Evolutionary conservation across 1,284 basidiomycete genomes (phyloP).

Genomic region (Rhizoctonia solani): DNA sequence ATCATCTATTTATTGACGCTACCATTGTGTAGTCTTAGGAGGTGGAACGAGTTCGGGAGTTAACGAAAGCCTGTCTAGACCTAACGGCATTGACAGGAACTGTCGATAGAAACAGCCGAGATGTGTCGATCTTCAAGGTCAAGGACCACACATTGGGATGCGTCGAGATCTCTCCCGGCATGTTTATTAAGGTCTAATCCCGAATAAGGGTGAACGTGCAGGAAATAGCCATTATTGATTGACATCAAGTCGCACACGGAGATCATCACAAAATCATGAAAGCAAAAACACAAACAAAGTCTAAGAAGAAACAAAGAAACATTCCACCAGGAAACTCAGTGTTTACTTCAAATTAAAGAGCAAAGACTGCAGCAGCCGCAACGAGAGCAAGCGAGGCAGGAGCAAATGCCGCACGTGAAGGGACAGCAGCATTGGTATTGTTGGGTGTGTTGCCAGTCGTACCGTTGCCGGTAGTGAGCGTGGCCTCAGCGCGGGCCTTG

Average conservation of each 20-base stretch:
- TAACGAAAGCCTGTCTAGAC: too few relatives aligned
- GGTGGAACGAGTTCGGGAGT: too few relatives aligned
- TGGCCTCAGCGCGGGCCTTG: slow-evolving; percentile 44
- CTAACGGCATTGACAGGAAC: too few relatives aligned
- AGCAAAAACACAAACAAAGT: slow-evolving; percentile 4
- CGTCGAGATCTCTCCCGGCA: neutral
- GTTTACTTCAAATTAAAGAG: slow-evolving; percentile 5
- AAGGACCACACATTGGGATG: neutral
- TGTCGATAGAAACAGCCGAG: too few relatives aligned
- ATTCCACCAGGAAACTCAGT: slow-evolving; percentile 23
- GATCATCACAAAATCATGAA: neutral
- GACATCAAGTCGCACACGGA: slow-evolving; percentile 19
- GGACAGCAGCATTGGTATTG: slow-evolving; percentile 39
- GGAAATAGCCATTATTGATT: slow-evolving; percentile 24
- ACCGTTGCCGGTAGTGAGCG: slow-evolving; percentile 43
- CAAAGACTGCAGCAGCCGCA: neutral
- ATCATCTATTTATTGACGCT: too few relatives aligned
- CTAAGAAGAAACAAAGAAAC: slow-evolving; percentile 3
- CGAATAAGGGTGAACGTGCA: neutral
- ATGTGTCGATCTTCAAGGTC: neutral
- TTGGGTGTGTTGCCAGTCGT: slow-evolving; percentile 39
- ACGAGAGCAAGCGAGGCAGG: slow-evolving; percentile 6
- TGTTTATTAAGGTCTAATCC: too few relatives aligned
- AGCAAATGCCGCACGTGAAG: slow-evolving; percentile 18
- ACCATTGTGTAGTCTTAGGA: too few relatives aligned